A percentile compares a stretch with the other conserved stretches of the same genome.
phyloP scores from a whole-genome alignment of 768 basidiomycete genomes.

The Hortiboletus flavorubellus region DNA sequence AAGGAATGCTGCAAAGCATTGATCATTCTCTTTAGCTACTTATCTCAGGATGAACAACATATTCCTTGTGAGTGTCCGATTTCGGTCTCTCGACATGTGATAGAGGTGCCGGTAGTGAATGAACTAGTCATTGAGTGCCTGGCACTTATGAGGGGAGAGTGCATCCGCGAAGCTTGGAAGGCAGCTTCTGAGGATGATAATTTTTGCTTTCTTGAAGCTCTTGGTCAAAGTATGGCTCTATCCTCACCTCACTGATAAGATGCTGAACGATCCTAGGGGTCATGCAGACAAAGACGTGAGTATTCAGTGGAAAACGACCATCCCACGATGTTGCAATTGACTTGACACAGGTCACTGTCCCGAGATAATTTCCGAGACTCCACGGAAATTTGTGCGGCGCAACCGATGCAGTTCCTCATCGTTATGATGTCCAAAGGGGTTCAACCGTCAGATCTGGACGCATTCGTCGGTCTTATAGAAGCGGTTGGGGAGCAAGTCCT shows the following conservation, averaged over 20 bases:
- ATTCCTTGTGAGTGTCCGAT: conserved; percentile 13
- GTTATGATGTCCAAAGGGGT: conserved; percentile 22
- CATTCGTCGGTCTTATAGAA: conserved; percentile 11
- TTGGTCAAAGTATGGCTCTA: conserved; percentile 20
- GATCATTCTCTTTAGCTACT: conserved; percentile 24
- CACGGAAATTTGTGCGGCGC: conserved; percentile 6
- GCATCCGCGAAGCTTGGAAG: conserved; percentile 22
- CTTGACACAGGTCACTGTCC: conserved; percentile 14
- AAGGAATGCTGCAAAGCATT: conserved; percentile 30
- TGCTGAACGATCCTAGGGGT: conserved; percentile 15
- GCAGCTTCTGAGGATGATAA: conserved; percentile 11
- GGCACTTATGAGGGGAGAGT: conserved; percentile 7
- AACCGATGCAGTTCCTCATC: conserved; percentile 27
- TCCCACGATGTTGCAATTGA: background rate
- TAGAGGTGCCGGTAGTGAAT: conserved; percentile 13
- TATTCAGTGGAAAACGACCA: background rate
- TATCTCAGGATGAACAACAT: conserved; percentile 20
- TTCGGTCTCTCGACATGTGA: background rate
- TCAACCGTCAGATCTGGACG: conserved; percentile 1
- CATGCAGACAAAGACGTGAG: conserved; percentile 16
- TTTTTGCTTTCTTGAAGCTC: conserved; percentile 8
- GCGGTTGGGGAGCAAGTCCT: conserved; percentile 15
- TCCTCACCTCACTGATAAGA: background rate
- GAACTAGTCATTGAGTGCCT: conserved; percentile 21
- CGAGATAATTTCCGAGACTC: background rate